Percentiles rank a stretch among this genome's conserved stretches.
These are phyloP conservation scores for Stachybotrys chartarum DNA, from an alignment of 2,329 filamentous ascomycete species.

Conservation along the genomic window DNA sequence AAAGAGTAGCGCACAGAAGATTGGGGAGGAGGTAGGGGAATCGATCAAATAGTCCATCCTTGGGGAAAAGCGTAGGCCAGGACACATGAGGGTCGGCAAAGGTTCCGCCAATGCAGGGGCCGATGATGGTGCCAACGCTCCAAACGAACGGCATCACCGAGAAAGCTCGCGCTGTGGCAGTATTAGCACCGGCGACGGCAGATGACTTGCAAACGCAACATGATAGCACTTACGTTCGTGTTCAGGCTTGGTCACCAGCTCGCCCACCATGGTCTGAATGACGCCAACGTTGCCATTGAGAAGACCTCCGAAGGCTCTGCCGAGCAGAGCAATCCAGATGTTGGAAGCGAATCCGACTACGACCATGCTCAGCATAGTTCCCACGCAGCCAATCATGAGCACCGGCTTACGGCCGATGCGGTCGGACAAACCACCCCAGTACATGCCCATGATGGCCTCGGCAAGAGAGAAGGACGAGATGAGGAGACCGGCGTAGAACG, in stretches of 20 bases:
- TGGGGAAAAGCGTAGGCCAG: constrained; percentile 65
- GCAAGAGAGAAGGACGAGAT: constrained; percentile 80
- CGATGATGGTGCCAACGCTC: constrained; percentile 83
- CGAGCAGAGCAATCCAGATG: constrained; percentile 75
- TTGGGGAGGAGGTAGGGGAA: constrained; percentile 91
- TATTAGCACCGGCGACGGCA: constrained; percentile 2
- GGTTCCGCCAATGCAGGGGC: constrained; percentile 79
- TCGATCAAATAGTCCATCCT: constrained; percentile 60
- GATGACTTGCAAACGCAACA: too few relatives aligned
- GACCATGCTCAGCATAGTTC: constrained; percentile 76
- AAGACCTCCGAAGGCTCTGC: constrained; percentile 70
- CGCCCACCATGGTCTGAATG: constrained; percentile 88
- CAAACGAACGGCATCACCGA: constrained; percentile 93
- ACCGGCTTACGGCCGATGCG: constrained; percentile 79
- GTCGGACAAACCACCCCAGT: constrained; percentile 81
- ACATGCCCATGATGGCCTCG: constrained; percentile 78
- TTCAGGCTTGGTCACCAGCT: constrained; percentile 74
- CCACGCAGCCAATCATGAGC: constrained; percentile 70
- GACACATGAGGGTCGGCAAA: constrained; percentile 72
- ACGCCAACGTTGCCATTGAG: constrained; percentile 90
- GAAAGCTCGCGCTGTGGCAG: constrained; percentile 63
- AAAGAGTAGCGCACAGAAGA: constrained; percentile 69
- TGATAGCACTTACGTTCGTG: constrained; percentile 66
- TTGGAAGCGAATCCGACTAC: constrained; percentile 77
- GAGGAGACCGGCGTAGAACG: constrained; percentile 80